Conservation (phyloP, 345 rosid genomes). For the Aethionema arabicum region DNA sequence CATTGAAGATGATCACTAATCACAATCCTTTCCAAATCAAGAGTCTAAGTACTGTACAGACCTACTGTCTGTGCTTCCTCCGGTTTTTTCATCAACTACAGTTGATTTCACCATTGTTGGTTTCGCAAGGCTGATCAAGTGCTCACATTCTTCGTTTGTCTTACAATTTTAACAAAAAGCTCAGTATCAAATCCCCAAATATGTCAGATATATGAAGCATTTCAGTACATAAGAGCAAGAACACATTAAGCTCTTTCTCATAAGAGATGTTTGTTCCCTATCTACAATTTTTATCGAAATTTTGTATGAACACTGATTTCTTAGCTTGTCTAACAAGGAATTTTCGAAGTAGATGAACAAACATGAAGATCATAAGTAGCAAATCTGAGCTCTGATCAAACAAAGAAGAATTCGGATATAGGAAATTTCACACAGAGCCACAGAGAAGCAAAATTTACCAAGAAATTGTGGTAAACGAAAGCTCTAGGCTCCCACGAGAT, state of each 20-base stretch:
- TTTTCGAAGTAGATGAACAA: background rate
- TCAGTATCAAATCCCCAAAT: background rate
- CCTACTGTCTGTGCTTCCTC: conserved; percentile 83
- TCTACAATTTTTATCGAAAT: background rate
- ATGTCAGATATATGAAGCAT: background rate
- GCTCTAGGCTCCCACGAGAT: conserved; percentile 98
- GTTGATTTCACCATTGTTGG: conserved; percentile 76
- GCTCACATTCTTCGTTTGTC: conserved; percentile 75
- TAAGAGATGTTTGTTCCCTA: background rate
- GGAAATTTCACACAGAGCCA: background rate
- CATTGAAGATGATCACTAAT: too few species aligned
- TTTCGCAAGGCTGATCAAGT: conserved; percentile 67
- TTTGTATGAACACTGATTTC: background rate
- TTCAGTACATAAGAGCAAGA: background rate
- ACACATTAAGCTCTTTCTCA: background rate
- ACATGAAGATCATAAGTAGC: background rate
- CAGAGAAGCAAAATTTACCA: conserved; percentile 46
- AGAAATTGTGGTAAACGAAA: conserved; percentile 73
- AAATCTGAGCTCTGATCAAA: background rate
- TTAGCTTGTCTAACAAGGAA: conserved; percentile 21
- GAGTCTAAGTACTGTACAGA: conserved; percentile 7
- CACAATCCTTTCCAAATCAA: background rate
- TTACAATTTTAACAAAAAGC: conserved; percentile 26
- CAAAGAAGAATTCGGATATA: background rate
- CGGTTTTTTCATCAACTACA: conserved; percentile 69